These are phyloP conservation scores for Basidiobolus meristosporus DNA, from an alignment of 371 early-diverging fungal species.

Conservation along the genomic window DNA sequence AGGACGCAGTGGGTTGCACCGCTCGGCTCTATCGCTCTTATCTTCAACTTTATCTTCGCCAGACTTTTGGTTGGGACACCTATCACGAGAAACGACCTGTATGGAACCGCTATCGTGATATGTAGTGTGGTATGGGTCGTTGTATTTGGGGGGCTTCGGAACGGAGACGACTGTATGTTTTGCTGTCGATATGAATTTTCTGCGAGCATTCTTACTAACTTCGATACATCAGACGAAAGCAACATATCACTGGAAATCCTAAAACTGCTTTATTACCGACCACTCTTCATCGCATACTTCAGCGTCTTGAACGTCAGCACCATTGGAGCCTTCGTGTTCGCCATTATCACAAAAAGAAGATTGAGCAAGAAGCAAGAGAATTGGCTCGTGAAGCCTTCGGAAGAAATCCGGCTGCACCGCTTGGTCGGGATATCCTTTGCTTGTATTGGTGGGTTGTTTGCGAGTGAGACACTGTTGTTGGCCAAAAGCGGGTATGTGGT, in stretches of 20 bases:
- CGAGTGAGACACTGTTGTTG: conserved; percentile 36
- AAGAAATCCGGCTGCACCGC: conserved; percentile 12
- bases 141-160: conserved; percentile 19
- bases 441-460: conserved; percentile 34
- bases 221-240: conserved; percentile 9
- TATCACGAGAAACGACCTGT: conserved; percentile 36
- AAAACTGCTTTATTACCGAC: conserved; percentile 26
- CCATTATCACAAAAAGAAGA: no score
- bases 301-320: conserved; percentile 30
- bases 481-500: conserved; percentile 34
- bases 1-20: conserved; percentile 62
- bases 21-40: conserved; percentile 40
- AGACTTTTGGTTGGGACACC: conserved; percentile 41
- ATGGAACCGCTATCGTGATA: conserved; percentile 43
- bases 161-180: conserved; percentile 30
- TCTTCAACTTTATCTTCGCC: conserved; percentile 52
- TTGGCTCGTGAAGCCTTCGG: no score
- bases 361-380: no score
- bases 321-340: conserved; percentile 19
- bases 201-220: background rate
- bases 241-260: conserved; percentile 28
- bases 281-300: conserved; percentile 42
- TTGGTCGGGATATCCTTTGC: conserved; percentile 38
- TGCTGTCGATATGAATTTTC: background rate
- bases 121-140: conserved; percentile 41